Percentiles rank a stretch among this genome's conserved stretches.
Conservation (phyloP, 2,329 filamentous ascomycete species). For the Leptosphaerulina australis region DNA sequence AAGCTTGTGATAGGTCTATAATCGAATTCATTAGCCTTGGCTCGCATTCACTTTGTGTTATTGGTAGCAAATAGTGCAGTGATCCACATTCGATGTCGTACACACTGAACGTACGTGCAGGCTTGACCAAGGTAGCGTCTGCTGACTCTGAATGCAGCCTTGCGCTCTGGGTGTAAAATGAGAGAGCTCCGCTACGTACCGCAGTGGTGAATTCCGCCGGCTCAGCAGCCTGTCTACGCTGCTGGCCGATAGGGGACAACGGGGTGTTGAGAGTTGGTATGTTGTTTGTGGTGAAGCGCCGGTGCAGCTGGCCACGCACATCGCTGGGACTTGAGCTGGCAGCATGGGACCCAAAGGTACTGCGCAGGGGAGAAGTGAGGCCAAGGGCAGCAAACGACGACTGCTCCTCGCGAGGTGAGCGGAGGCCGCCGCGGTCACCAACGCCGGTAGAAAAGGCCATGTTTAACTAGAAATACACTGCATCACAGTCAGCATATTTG, state of each 20-base stretch:
- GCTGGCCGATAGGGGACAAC: conserved; percentile 64
- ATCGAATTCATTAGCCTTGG: conserved; percentile 34
- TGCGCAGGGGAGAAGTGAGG: conserved; percentile 64
- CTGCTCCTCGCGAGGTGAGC: conserved; percentile 72
- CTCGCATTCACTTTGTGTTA: conserved; percentile 30
- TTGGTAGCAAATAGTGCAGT: conserved; percentile 5
- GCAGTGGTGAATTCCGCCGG: conserved; percentile 60
- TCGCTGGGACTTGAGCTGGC: conserved; percentile 59
- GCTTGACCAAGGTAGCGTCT: background rate
- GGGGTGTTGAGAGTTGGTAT: conserved; percentile 78
- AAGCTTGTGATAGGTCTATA: conserved; percentile 71
- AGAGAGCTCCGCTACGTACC: conserved; percentile 51
- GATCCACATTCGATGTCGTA: background rate
- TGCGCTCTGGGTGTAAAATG: conserved; percentile 4
- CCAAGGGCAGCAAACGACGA: conserved; percentile 74
- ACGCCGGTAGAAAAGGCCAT: conserved; percentile 71
- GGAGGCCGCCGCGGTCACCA: conserved; percentile 76
- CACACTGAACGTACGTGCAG: background rate
- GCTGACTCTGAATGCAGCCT: background rate
- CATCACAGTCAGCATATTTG: conserved; percentile 36
- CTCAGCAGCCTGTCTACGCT: conserved; percentile 60
- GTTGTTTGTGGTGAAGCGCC: conserved; percentile 91
- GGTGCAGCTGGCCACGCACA: conserved; percentile 76
- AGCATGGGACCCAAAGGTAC: conserved; percentile 59
- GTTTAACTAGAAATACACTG: conserved; percentile 49